Base-by-base conservation (phyloP, 169 alveolate species). In the Theileria annulata region DNA sequence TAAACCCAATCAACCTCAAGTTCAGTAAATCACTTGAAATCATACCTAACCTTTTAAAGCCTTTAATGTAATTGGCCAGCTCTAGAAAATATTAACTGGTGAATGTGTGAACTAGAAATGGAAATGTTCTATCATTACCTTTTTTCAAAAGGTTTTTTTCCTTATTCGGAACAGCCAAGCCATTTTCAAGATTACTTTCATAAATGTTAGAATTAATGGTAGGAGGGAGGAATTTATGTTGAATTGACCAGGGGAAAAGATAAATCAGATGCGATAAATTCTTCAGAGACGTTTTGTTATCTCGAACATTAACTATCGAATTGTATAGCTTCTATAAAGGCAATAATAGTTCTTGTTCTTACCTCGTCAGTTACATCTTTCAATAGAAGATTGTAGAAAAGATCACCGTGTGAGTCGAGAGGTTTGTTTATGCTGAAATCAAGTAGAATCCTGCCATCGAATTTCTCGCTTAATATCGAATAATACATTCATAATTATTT, bases 1-100 rank as follows among this genome's bases (percentile, higher is more conserved):
- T 37, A 67, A 70, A 62, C 17, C 88, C 88, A 3, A 76, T 80
- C 19, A 80, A 71, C 23, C 88, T 67, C 47, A 80, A 77, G 60
- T 68, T 69, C 15, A 80, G 74, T 21, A 80, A 56, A 10, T 25
- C 56, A 47, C 35, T 62, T 19, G 80, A 28, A 8, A 47, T 8
- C 30, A 62, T 51, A 19, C 75, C 84, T 59, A 59, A 82, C 17
- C 75, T 31, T 76, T 80, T 80, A 28, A 76, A 27, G 3, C 71
- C 77, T 19, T 35, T 8, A 12, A 80, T 70, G 51, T 49, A 80
- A 12, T 48, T 30, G 67, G 59, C 37, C 21, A 79, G 47, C 19
- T 47, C 87, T 79, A 71, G 33, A 49, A 21, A 17, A 8, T 0
- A 42, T 19, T 31, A 17, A n/a, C 23, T 1, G 9, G 64, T 15